phyloP scores from a whole-genome alignment of 2,329 filamentous ascomycete genomes.

The Huntiella decipiens region DNA sequence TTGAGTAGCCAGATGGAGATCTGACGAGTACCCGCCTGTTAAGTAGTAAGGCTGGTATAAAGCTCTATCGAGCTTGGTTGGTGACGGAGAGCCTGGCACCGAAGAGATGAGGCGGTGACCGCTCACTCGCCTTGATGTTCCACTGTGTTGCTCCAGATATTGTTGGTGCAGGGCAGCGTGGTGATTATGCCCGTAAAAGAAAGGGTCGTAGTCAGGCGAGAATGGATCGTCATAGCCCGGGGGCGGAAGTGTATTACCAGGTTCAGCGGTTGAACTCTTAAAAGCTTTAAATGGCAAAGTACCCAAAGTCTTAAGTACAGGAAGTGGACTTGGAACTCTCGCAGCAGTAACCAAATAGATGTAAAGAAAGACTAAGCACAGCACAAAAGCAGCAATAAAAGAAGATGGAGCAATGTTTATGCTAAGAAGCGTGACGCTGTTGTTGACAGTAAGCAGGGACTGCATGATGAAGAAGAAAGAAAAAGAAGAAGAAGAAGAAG shows the following conservation, averaged over 20 bases:
- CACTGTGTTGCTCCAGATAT: background rate
- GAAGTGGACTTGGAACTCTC: constrained; percentile 9
- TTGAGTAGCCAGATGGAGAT: constrained; percentile 10
- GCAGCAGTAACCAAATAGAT: constrained; percentile 21
- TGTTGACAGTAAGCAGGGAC: constrained; percentile 41
- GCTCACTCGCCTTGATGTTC: background rate
- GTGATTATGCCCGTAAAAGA: background rate
- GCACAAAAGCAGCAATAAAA: constrained; percentile 31
- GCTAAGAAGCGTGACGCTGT: constrained; percentile 40
- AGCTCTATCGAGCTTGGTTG: constrained; percentile 1
- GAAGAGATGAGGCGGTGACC: background rate
- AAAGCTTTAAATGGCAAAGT: constrained; percentile 2
- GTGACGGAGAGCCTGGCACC: background rate
- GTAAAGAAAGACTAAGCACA: constrained; percentile 32
- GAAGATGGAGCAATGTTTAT: constrained; percentile 39
- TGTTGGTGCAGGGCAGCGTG: constrained; percentile 1
- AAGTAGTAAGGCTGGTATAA: constrained; percentile 9
- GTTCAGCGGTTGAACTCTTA: background rate
- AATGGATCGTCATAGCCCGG: constrained; percentile 4
- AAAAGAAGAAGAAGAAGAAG: constrained; percentile 2
- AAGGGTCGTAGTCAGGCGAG: constrained; percentile 5
- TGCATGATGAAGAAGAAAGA: constrained; percentile 24
- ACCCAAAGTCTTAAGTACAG: constrained; percentile 9
- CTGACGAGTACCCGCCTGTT: constrained; percentile 9
- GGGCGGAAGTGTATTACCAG: background rate